These are phyloP conservation scores for Suhomyces sp. DNA, from an alignment of 805 yeast genomes.

Conservation along the genomic window DNA sequence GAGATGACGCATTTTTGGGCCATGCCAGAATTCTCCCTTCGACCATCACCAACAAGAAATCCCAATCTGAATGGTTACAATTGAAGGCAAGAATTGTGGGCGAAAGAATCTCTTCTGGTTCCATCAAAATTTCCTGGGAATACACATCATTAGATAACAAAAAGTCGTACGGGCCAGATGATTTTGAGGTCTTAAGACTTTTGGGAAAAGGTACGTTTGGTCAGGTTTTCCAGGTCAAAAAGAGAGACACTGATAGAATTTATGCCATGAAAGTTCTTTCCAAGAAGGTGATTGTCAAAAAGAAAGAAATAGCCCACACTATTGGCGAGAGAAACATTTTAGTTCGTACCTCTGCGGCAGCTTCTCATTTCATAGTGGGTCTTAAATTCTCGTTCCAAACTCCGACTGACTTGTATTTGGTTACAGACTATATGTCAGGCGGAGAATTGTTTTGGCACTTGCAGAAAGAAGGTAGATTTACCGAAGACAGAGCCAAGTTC, in stretches of 20 bases:
- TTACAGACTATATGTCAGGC: constrained; percentile 97
- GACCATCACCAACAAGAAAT: constrained; percentile 36
- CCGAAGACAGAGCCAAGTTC: constrained; percentile 92
- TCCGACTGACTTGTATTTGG: constrained; percentile 84
- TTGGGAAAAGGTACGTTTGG: constrained; percentile 98
- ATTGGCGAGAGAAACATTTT: constrained; percentile 94
- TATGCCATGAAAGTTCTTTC: constrained; percentile 97
- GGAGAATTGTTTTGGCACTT: constrained; percentile 97
- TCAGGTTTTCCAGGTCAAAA: constrained; percentile 93
- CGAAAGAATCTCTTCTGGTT: constrained; percentile 71
- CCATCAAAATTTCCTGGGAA: constrained; percentile 70
- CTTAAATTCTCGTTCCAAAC: constrained; percentile 96
- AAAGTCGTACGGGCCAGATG: constrained; percentile 87
- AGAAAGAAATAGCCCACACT: constrained; percentile 97
- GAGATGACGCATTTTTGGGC: constrained; percentile 83
- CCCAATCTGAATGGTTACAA: constrained; percentile 67
- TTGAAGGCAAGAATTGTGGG: constrained; percentile 72
- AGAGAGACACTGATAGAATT: constrained; percentile 82
- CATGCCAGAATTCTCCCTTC: constrained; percentile 73
- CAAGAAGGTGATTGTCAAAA: constrained; percentile 91
- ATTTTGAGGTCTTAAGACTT: constrained; percentile 85
- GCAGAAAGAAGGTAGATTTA: constrained; percentile 92
- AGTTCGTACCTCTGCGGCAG: constrained; percentile 86
- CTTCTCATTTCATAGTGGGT: constrained; percentile 92
- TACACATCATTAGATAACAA: constrained; percentile 63